Evolutionary conservation across 768 basidiomycete species (phyloP).

Genomic region (Auricularia cornea): DNA sequence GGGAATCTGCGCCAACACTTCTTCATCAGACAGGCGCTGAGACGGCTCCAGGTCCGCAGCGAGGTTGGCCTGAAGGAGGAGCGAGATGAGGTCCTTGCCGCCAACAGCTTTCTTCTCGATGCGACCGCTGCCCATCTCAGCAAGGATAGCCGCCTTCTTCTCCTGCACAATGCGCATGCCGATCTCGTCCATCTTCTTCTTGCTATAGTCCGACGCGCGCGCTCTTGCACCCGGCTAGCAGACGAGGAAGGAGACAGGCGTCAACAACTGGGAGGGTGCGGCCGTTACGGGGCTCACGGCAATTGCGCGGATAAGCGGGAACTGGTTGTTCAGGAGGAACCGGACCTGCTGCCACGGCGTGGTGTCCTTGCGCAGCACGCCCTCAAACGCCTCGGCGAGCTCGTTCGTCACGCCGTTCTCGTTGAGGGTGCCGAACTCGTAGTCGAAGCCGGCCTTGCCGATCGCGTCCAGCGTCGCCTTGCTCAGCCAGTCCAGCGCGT

Average conservation of each 20-base stretch:
- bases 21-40: constrained; percentile 4
- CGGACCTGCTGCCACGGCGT: not conserved
- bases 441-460: constrained; percentile 25
- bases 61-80: constrained; percentile 9
- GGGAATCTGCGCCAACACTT: constrained; percentile 10
- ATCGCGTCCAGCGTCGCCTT: constrained; percentile 17
- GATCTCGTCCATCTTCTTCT: constrained; percentile 15
- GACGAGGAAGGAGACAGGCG: not conserved
- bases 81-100: constrained; percentile 15
- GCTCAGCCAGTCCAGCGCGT: constrained; percentile 7
- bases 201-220: not conserved
- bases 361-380: constrained; percentile 14
- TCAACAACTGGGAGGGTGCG: not conserved
- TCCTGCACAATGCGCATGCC: constrained; percentile 22
- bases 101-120: constrained; percentile 9
- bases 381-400: constrained; percentile 22
- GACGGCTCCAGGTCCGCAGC: not conserved
- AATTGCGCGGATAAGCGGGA: not conserved
- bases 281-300: not conserved
- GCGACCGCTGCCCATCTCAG: not conserved
- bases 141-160: constrained; percentile 25
- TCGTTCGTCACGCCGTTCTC: constrained; percentile 20
- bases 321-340: not conserved
- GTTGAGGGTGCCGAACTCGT: constrained; percentile 25
- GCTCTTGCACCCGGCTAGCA: not conserved